Percentiles rank a stretch among this genome's conserved stretches.
Evolutionary conservation across 2,329 filamentous ascomycete genomes (phyloP).

Genomic region (Talaromyces sp.): DNA sequence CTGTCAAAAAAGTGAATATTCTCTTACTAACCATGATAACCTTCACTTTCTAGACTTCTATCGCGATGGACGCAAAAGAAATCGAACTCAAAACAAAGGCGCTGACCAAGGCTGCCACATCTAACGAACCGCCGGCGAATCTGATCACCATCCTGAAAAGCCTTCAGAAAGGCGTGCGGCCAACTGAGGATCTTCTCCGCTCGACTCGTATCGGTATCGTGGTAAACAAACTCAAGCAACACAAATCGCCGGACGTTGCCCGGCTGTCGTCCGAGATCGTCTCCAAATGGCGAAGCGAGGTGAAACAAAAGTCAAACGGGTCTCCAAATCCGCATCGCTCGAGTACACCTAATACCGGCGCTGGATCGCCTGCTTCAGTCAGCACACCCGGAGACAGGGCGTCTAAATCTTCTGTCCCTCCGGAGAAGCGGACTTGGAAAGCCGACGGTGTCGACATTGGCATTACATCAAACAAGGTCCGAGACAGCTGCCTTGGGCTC

Average conservation of each 20-base stretch:
- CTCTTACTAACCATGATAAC: background rate
- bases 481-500: constrained; percentile 82
- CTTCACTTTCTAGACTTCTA: background rate
- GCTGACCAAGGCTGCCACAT: constrained; percentile 70
- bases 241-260: constrained; percentile 69
- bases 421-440: constrained; percentile 75
- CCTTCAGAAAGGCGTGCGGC: constrained; percentile 72
- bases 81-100: constrained; percentile 71
- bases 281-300: constrained; percentile 53
- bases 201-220: constrained; percentile 87
- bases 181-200: constrained; percentile 84
- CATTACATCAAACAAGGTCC: constrained; percentile 65
- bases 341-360: constrained; percentile 44
- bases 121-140: constrained; percentile 67
- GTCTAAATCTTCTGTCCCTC: constrained; percentile 52
- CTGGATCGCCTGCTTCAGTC: constrained; percentile 45
- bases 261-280: constrained; percentile 76
- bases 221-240: constrained; percentile 77
- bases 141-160: constrained; percentile 70
- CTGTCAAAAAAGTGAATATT: background rate
- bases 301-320: constrained; percentile 42
- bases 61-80: constrained; percentile 71
- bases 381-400: constrained; percentile 43
- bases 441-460: constrained; percentile 74
- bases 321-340: constrained; percentile 34